Base-by-base conservation (phyloP, 345 rosid species). In the Eucalyptus decipiens region DNA sequence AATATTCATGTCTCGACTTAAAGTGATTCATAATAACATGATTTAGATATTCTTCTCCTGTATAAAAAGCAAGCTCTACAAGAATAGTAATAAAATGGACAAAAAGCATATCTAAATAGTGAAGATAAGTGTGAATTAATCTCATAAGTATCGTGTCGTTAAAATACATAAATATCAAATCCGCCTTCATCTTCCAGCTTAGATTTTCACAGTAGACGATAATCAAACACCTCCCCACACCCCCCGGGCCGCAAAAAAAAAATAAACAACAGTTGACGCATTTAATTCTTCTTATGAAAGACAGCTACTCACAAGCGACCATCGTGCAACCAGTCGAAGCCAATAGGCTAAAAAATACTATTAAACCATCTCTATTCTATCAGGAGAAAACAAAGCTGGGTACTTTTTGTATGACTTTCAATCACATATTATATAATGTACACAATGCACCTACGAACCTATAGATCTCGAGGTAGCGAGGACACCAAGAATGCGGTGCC, bases 391-490 rank as follows among this genome's bases (percentile, higher is more conserved):
- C 43, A 69, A 69, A 69, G 80, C 80, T 34, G 24, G 80, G 81
- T 10, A 37, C 45, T 72, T 72, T 69, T 11, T 4, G 37, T 16
- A 65, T n/a, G 37, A 65, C 37, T 14, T 65, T 7, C 4, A 13
- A 43, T 86, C 26, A 34, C 28, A 86, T 34, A n/a, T 86, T 86
- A 34, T 49, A 14, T 34, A 37, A 49, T 50, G 47, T 58, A 81
- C 2, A 4, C n/a, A 30, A 7, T 16, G 13, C 15, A 42, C 14
- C 43, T 37, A 69, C 87, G 24, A 89, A 95, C 96, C 97, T 89
- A 96, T 95, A 26, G 98, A 95, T 90, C 98, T 92, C 24, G 98
- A 96, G 86, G 95, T 95, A 85, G 96, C 92, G 47, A 96, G 95
- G 51, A 96, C 97, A 51, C 97, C 96, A 1, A 93, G 91, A 43